Conservation (phyloP, 192 early-diverging fungal species). For the Linnemannia zychae region DNA sequence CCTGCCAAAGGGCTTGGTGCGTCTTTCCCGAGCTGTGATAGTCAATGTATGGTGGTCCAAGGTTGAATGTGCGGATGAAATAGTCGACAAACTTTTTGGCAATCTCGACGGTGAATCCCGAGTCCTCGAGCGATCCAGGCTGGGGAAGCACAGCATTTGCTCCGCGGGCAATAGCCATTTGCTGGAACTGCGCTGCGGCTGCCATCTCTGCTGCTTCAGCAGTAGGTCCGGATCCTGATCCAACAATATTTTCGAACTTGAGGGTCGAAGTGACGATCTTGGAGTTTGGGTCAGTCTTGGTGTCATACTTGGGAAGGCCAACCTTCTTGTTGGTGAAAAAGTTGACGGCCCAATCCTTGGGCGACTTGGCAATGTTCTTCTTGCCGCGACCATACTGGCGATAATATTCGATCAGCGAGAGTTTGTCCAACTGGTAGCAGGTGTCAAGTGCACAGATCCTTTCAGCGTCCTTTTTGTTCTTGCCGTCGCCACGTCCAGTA, state of each 20-base stretch:
- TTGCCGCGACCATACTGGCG: conserved; percentile 53
- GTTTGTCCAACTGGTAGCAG: conserved; percentile 54
- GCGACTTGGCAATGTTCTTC: conserved; percentile 47
- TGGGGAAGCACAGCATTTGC: conserved; percentile 35
- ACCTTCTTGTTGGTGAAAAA: conserved; percentile 54
- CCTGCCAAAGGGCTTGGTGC: conserved; percentile 55
- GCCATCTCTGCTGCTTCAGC: conserved; percentile 50
- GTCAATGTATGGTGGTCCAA: conserved; percentile 53
- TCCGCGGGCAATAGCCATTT: conserved; percentile 50
- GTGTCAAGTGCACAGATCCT: conserved; percentile 52
- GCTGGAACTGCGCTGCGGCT: conserved; percentile 58
- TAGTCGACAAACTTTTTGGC: conserved; percentile 60
- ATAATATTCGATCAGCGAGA: conserved; percentile 53
- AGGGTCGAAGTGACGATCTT: conserved; percentile 30
- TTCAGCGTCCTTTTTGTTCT: conserved; percentile 61
- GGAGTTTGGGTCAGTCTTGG: conserved; percentile 27
- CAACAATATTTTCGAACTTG: conserved; percentile 53
- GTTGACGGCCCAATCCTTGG: conserved; percentile 54
- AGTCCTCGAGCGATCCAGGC: conserved; percentile 42
- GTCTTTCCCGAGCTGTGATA: conserved; percentile 50
- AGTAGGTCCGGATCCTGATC: conserved; percentile 44
- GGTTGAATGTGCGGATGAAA: conserved; percentile 48
- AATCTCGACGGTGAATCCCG: conserved; percentile 40
- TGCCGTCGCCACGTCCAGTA: conserved; percentile 51
- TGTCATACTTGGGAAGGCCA: conserved; percentile 49